Base-by-base conservation (phyloP, 2,329 filamentous ascomycete species). In the Exophiala spinifera region DNA sequence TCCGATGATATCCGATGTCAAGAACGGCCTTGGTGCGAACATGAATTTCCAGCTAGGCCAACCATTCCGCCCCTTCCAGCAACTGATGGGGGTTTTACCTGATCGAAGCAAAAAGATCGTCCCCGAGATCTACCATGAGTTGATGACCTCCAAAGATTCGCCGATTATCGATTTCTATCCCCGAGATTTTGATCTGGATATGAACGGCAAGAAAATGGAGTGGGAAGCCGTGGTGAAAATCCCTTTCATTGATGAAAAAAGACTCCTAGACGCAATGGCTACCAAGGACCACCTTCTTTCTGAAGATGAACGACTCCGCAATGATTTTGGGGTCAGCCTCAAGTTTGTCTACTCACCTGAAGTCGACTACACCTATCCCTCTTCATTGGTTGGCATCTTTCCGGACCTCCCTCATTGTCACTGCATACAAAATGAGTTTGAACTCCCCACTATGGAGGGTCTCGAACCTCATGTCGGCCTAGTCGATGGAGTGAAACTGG, bases 141-240 rank as follows among this genome's bases (percentile, higher is more conserved):
- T 99, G 46, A 99, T 99, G 94, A 96, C 90, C 1, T 88, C 88
- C 51, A 80, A 87, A 1, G 82, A 88, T 14, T 97, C 92, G 14
- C 91, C 94, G 1, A 99, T 99, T 69, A 88, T 96, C 66, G 94
- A 99, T 69, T 99, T 99, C 70, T 99, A 99, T 66, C 94, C 94
- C 2, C 83, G 92, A 64, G 94, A 99, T 65, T 99, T 99, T 66
- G 90, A 95, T 62, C 79, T 99, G 37, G 95, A 99, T 69, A 97
- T 99, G 94, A 97, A 99, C 65, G 95, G 94, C 56, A 99, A 99
- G 77, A 99, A 96, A 76, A 95, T 96, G 88, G 95, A 99, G 61
- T 99, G 94, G 94, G 94, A 99, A 69, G 94, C 94, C 23, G 92
- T 99, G 34, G 91, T 99, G 61, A 99, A 97, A 72, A 99, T 99